These are phyloP conservation scores for Nothopassalora personata DNA, from an alignment of 2,329 filamentous ascomycete species.

Conservation along the genomic window DNA sequence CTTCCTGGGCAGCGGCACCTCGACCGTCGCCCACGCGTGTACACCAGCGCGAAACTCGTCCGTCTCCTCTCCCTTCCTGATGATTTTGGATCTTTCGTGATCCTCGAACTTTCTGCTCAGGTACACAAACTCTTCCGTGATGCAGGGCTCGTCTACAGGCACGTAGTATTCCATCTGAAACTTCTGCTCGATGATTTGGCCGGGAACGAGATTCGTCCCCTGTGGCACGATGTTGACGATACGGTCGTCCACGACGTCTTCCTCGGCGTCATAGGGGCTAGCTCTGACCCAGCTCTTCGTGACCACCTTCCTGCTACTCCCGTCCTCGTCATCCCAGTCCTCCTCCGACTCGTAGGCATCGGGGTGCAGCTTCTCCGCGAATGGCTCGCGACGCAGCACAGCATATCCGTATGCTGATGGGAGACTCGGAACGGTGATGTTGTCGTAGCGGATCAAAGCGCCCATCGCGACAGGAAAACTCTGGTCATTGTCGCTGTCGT, in stretches of 20 bases:
- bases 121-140: constrained; percentile 8
- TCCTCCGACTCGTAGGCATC: constrained; percentile 2
- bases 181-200: neutral
- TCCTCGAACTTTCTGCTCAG: neutral
- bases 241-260: constrained; percentile 10
- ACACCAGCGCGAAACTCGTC: neutral
- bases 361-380: constrained; percentile 2
- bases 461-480: constrained; percentile 10
- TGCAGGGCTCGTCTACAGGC: neutral
- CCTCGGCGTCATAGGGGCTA: neutral
- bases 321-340: neutral
- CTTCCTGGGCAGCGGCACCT: neutral
- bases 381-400: constrained; percentile 3
- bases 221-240: constrained; percentile 4
- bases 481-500: neutral
- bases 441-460: constrained; percentile 8
- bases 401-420: constrained; percentile 9
- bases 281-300: constrained; percentile 3
- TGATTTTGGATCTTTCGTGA: neutral
- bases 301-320: neutral
- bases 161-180: neutral
- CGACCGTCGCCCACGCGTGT: neutral
- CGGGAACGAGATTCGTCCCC: neutral
- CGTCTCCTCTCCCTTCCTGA: neutral
- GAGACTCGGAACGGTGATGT: constrained; percentile 3